Base-by-base conservation (phyloP, 1,139 yeast genomes). In the Debaryomycetaceae sp. region DNA sequence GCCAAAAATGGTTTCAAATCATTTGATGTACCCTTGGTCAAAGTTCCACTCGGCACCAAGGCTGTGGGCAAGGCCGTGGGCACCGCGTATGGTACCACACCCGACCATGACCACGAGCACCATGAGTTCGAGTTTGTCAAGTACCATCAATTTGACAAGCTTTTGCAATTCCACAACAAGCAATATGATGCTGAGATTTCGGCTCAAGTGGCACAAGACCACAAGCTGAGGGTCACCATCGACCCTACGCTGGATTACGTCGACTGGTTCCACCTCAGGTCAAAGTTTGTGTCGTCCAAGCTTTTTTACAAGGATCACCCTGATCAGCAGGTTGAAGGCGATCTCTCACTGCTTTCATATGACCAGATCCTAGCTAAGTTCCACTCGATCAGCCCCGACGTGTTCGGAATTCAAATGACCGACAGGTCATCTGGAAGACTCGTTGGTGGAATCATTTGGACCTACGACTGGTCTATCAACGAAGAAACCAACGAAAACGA, bases 1-100 rank as follows among this genome's bases (percentile, higher is more conserved):
- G 51, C 61, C 21, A 59, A 63, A 35, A 65, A 70, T 43, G 93
- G 85, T 2, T 83, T 77, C 51, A 55, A 60, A 25, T 67, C 79
- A 2, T 51, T 58, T 34, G 71, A 61, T 24, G 73, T 75, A 7
- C 76, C 62, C 5, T 63, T 46, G 43, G 57, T 46, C 57, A 34
- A 50, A 19, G 39, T 58, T 11, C 40, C 49, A 5, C 23, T 32
- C 31, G 27, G 26, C 12, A 21, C 23, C 11, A 24, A 24, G 4
- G 14, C 18, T 2, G 16, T 29, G 4, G 23, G 27, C 15, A 32
- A 36, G 13, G 19, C 17, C 4, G 16, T 12, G 3, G 29, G 23
- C 7, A 10, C 27, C 3, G 13, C 23, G 5, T 33, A 28, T 9
- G 32, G 28, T 7, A 25, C 17, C 14, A 16, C 6, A 11, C 28